Evolutionary conservation across 169 alveolate species (phyloP).

Genomic region (Cryptosporidium meleagridis): DNA sequence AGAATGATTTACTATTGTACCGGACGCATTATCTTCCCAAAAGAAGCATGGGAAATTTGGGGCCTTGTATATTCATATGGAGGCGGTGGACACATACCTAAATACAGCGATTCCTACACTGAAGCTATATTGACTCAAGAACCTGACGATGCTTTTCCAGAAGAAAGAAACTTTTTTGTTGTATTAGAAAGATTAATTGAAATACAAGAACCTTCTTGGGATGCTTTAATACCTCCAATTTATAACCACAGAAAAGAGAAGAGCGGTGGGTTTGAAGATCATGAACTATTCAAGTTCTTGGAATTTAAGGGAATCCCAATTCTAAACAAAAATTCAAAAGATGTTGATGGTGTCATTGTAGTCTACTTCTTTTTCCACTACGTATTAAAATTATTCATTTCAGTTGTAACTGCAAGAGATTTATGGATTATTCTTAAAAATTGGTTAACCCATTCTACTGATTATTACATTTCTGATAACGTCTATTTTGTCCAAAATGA

Average conservation of each 20-base stretch:
- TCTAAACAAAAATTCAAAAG: slow-evolving; percentile 35
- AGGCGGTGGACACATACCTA: slow-evolving; percentile 58
- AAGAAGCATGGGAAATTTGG: slow-evolving; percentile 71
- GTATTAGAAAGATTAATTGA: slow-evolving; percentile 24
- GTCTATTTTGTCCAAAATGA: slow-evolving; percentile 11
- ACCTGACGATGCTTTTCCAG: slow-evolving; percentile 40
- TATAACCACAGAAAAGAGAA: neutral
- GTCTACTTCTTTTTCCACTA: slow-evolving; percentile 47
- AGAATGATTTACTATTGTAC: slow-evolving; percentile 58
- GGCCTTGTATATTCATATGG: slow-evolving; percentile 14
- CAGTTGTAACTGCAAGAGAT: slow-evolving; percentile 30
- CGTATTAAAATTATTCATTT: slow-evolving; percentile 18
- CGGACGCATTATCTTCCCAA: slow-evolving; percentile 17
- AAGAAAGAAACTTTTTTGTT: slow-evolving; percentile 54
- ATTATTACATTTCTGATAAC: slow-evolving; percentile 2
- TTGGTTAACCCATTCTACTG: slow-evolving; percentile 31
- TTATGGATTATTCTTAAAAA: slow-evolving; percentile 36
- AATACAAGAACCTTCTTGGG: slow-evolving; percentile 45
- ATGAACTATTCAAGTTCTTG: slow-evolving; percentile 30
- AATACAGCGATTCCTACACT: neutral
- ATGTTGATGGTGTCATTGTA: slow-evolving; percentile 21
- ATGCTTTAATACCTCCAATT: slow-evolving; percentile 48
- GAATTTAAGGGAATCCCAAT: slow-evolving; percentile 18
- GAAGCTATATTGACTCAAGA: slow-evolving; percentile 33
- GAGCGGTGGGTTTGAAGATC: neutral